These are phyloP conservation scores for Alisma plantagoaquatica DNA, from an alignment of 106 monocot species.

Conservation along the genomic window DNA sequence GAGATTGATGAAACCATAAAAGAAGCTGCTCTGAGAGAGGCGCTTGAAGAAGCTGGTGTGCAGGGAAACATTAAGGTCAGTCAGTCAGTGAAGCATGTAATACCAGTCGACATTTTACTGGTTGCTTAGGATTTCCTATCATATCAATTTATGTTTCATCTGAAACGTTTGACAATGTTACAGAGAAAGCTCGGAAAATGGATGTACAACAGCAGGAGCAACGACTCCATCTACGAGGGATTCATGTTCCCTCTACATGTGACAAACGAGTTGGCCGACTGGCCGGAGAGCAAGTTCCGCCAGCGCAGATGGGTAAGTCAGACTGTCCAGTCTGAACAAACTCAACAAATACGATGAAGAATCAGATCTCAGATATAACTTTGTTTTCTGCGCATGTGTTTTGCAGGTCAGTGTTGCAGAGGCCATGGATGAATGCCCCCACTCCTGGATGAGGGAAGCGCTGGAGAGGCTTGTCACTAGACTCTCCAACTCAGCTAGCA, in stretches of 20 bases:
- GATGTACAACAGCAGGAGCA: conserved; percentile 53
- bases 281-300: conserved; percentile 66
- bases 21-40: conserved; percentile 40
- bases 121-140: background rate
- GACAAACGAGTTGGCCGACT: conserved; percentile 38
- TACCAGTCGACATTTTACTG: background rate
- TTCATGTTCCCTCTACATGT: conserved; percentile 76
- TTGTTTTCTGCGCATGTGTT: too few species aligned
- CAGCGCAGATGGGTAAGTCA: conserved; percentile 68
- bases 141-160: background rate
- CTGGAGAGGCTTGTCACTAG: conserved; percentile 5
- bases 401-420: conserved; percentile 9
- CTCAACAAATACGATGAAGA: too few species aligned
- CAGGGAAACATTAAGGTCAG: conserved; percentile 39
- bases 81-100: background rate
- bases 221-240: conserved; percentile 36
- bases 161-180: background rate
- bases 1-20: conserved; percentile 35
- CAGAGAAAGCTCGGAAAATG: conserved; percentile 49
- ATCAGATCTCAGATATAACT: too few species aligned
- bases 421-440: conserved; percentile 8
- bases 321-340: too few species aligned
- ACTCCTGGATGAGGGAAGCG: conserved; percentile 13
- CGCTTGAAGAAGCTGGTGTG: conserved; percentile 58
- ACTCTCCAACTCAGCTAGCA: conserved; percentile 1